These are phyloP conservation scores for Cladosporium halotolerans DNA, from an alignment of 2,329 filamentous ascomycete genomes.

Conservation along the genomic window DNA sequence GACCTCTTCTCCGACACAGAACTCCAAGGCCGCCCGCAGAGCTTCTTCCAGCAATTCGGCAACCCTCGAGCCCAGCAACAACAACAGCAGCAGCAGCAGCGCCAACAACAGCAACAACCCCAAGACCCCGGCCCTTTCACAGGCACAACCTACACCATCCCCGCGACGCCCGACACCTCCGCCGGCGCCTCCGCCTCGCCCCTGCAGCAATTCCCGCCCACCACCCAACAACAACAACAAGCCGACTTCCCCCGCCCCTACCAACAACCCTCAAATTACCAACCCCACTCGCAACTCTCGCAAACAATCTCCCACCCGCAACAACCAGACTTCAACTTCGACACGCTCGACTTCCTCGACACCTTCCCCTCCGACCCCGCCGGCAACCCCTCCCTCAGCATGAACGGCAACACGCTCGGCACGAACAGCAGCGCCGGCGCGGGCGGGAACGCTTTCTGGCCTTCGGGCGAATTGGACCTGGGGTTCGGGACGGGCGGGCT, in stretches of 20 bases:
- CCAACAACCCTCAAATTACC: background rate
- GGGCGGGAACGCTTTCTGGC: constrained; percentile 2
- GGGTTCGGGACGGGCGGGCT: constrained; percentile 24
- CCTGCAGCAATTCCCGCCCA: constrained; percentile 7
- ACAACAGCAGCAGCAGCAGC: constrained; percentile 20
- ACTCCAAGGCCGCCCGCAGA: constrained; percentile 11
- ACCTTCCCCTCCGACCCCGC: constrained; percentile 31
- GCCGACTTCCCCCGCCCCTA: background rate
- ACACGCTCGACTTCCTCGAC: constrained; percentile 51
- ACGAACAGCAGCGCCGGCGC: background rate
- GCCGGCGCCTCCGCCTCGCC: constrained; percentile 11
- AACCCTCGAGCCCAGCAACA: background rate
- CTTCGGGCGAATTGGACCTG: constrained; percentile 6
- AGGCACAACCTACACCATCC: constrained; percentile 12
- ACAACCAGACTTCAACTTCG: constrained; percentile 25
- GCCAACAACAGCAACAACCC: constrained; percentile 25
- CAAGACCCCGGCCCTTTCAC: constrained; percentile 11
- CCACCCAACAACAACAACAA: constrained; percentile 9
- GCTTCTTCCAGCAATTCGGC: constrained; percentile 2
- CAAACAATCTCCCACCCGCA: constrained; percentile 12
- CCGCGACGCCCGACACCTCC: constrained; percentile 13
- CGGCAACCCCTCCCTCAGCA: background rate
- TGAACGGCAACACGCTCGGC: background rate
- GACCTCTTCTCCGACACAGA: constrained; percentile 46
- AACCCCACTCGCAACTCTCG: constrained; percentile 1